Evolutionary conservation across 352 stramenopile genomes (phyloP).

Genomic region (Phytophthora pseudosyringae): DNA sequence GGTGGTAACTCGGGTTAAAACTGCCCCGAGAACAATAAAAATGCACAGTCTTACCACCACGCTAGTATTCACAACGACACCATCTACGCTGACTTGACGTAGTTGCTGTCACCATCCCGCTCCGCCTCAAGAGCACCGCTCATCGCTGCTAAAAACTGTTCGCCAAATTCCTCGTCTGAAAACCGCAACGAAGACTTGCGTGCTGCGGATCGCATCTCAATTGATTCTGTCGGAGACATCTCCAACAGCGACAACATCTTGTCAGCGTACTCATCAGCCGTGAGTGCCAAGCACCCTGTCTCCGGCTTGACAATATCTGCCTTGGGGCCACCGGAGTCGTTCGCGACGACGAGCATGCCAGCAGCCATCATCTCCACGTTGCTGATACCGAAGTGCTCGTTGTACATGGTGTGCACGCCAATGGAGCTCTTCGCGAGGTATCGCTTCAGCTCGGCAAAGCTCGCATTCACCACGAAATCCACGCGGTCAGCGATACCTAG

Average conservation of each 20-base stretch:
- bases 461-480: slow-evolving; percentile 96
- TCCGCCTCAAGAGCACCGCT: slow-evolving; percentile 25
- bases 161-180: slow-evolving; percentile 74
- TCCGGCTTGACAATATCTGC: slow-evolving; percentile 91
- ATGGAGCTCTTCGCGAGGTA: slow-evolving; percentile 89
- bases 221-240: slow-evolving; percentile 33
- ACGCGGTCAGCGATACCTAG: slow-evolving; percentile 87
- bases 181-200: slow-evolving; percentile 67
- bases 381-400: slow-evolving; percentile 99
- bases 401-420: slow-evolving; percentile 99
- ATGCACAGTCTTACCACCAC: neutral
- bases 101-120: slow-evolving; percentile 8
- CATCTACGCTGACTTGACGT: slow-evolving; percentile 28
- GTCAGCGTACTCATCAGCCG: slow-evolving; percentile 90
- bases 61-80: slow-evolving; percentile 23
- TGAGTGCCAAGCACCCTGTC: slow-evolving; percentile 85
- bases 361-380: slow-evolving; percentile 99
- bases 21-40: neutral
- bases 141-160: slow-evolving; percentile 69
- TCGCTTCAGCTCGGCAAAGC: slow-evolving; percentile 92
- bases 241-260: slow-evolving; percentile 74
- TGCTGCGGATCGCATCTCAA: slow-evolving; percentile 48
- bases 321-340: slow-evolving; percentile 97
- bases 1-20: neutral
- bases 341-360: slow-evolving; percentile 95